Conservation (phyloP, 192 early-diverging fungal genomes). For the Coemansia sp. region DNA sequence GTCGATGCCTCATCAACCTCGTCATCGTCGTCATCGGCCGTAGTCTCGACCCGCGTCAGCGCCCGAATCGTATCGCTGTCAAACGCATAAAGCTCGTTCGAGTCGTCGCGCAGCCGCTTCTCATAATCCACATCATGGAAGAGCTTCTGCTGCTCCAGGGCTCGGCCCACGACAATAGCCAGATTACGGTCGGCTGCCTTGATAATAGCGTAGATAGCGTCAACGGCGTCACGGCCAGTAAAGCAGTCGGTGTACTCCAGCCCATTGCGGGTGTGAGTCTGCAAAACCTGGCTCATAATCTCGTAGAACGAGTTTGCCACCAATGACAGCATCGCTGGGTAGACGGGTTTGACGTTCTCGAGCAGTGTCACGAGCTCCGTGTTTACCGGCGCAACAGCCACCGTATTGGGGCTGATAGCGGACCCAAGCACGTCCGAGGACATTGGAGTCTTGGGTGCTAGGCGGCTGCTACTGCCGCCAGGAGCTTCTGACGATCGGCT, state of each 20-base stretch:
- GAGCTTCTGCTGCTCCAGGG: constrained; percentile 85
- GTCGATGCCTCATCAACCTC: constrained; percentile 21
- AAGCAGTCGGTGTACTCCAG: constrained; percentile 85
- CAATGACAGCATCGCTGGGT: constrained; percentile 69
- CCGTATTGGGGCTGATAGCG: background rate
- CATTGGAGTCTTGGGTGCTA: constrained; percentile 1
- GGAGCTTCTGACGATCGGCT: background rate
- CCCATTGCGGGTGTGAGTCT: constrained; percentile 69
- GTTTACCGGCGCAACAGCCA: constrained; percentile 17
- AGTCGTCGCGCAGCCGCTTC: constrained; percentile 81
- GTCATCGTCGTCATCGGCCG: constrained; percentile 21
- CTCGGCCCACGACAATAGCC: constrained; percentile 81
- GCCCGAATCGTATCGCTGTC: constrained; percentile 46
- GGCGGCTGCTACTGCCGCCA: background rate
- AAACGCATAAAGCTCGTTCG: constrained; percentile 82
- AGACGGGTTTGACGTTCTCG: constrained; percentile 58
- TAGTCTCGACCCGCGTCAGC: constrained; percentile 10
- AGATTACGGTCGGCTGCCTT: constrained; percentile 83
- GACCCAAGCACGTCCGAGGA: background rate
- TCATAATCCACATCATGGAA: constrained; percentile 91
- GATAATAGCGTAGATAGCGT: constrained; percentile 76
- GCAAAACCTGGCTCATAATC: constrained; percentile 55
- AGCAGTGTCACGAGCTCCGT: constrained; percentile 34
- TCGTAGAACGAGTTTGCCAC: constrained; percentile 67
- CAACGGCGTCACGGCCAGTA: constrained; percentile 85